Evolutionary conservation across 1,284 basidiomycete species (phyloP).

Genomic region (Cutaneotrichosporon cutaneum): DNA sequence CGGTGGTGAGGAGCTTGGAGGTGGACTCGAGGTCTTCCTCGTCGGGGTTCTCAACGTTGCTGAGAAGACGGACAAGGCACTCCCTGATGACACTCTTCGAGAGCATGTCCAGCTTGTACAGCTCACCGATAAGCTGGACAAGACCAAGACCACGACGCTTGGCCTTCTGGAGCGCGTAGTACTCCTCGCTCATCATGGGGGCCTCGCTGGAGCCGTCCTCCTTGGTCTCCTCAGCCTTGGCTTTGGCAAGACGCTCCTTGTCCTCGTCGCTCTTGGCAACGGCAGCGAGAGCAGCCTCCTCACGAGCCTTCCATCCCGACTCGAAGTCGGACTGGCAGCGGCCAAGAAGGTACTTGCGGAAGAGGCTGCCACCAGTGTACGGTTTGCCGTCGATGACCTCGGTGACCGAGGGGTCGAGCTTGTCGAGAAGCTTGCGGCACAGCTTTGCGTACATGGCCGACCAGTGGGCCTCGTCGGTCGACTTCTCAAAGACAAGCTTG

Average conservation of each 20-base stretch:
- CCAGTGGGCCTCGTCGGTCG: conserved; percentile 91
- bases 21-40: conserved; percentile 97
- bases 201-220: conserved; percentile 47
- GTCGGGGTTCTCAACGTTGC: conserved; percentile 89
- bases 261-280: conserved; percentile 59
- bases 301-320: conserved; percentile 66
- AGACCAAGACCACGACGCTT: conserved; percentile 96
- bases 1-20: conserved; percentile 87
- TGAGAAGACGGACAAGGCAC: conserved; percentile 90
- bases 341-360: conserved; percentile 86
- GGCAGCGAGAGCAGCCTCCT: conserved; percentile 58
- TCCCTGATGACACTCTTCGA: conserved; percentile 94
- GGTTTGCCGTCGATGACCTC: conserved; percentile 86
- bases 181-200: conserved; percentile 88
- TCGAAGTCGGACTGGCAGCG: conserved; percentile 95
- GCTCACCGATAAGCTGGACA: conserved; percentile 95
- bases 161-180: conserved; percentile 94
- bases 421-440: conserved; percentile 90
- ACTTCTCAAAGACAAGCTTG: conserved; percentile 94
- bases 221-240: conserved; percentile 53
- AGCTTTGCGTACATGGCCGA: conserved; percentile 96
- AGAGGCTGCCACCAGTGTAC: conserved; percentile 78
- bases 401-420: conserved; percentile 77
- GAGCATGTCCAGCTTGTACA: conserved; percentile 95
- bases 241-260: conserved; percentile 57